phyloP scores from a whole-genome alignment of 2,329 filamentous ascomycete species.

The Apiospora sp. region DNA sequence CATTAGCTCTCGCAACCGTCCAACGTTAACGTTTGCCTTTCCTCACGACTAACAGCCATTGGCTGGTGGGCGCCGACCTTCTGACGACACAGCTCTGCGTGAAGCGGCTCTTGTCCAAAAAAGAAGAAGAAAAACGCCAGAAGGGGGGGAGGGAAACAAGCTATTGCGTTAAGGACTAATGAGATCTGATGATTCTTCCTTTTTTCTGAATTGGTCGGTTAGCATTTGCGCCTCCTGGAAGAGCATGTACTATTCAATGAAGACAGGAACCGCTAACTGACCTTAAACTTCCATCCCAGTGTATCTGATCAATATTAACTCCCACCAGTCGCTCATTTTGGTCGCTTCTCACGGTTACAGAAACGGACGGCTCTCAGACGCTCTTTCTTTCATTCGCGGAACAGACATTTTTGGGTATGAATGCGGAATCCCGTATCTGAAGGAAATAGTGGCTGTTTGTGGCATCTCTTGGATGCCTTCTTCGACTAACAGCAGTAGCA shows the following conservation, averaged over 20 bases:
- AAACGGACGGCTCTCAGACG: not conserved
- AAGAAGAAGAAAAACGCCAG: not conserved
- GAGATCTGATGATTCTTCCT: slow-evolving; percentile 16
- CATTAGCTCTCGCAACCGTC: slow-evolving; percentile 16
- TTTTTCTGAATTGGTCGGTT: slow-evolving; percentile 19
- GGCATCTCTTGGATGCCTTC: not conserved
- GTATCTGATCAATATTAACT: slow-evolving; percentile 21
- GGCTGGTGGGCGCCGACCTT: slow-evolving; percentile 9
- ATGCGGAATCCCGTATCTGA: not conserved
- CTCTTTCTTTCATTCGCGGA: not conserved
- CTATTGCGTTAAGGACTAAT: not conserved
- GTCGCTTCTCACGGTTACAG: not conserved
- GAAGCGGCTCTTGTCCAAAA: slow-evolving; percentile 9
- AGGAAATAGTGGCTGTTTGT: not conserved
- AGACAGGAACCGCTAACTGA: slow-evolving; percentile 12
- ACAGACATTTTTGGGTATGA: not conserved
- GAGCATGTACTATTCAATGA: slow-evolving; percentile 11
- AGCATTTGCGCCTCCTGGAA: slow-evolving; percentile 12
- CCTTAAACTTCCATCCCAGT: slow-evolving; percentile 11
- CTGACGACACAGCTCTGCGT: slow-evolving; percentile 14
- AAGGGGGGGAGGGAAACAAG: not conserved
- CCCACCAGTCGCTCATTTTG: slow-evolving; percentile 16
- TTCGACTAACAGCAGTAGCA: not conserved
- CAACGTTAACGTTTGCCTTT: slow-evolving; percentile 9
- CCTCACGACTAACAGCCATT: slow-evolving; percentile 19